Base-by-base conservation (phyloP, 176 grass and related monocot genomes). In the Oryza brachyantha region DNA sequence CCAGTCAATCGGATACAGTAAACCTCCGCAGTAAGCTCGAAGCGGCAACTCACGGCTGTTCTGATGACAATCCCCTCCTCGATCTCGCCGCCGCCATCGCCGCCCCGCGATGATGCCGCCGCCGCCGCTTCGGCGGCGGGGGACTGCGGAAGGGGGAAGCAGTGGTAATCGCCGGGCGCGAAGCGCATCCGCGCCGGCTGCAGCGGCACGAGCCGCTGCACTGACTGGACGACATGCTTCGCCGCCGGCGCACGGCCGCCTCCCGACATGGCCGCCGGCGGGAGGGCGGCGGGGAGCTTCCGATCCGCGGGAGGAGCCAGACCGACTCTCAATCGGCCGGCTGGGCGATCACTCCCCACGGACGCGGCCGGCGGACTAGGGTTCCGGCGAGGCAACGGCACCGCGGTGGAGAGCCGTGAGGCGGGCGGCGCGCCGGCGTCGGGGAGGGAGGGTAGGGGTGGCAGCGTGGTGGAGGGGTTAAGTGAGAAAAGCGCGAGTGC, bases 1-100 rank as follows among this genome's bases (percentile, higher is more conserved):
- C 34, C 88, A n/a, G 21, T 45, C 31, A 65, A 24, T 39, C 27
- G 58, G 35, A 32, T 27, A 24, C 0, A 72, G 31, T 35, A 40
- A 83, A 83, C 45, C 52, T 45, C 66, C 6, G 26, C 27, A 4
- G 34, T 35, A 64, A 72, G 38, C 69, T 74, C 50, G 3, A 75
- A 69, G 48, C 46, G 26, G 29, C n/a, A 77, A 89, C 92, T 98
- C 84, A 98, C 92, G 5, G 92, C 85, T 14, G 57, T 89, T 67
- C 75, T 87, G 46, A 84, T 63, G 69, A 89, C 66, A 16, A 94
- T 74, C 43, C 83, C 90, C 35, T 98, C 96, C 28, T 86, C 74
- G 31, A 87, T 61, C 24, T 77, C 89, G 19, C 74, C 89, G 73
- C 65, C 31, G 31, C 31, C 31, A 4, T 26, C 63, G 32, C 31